Evolutionary conservation across 768 basidiomycete genomes (phyloP), one percentile per base, ranked within the genome.

Genomic region (Termitomyces sp.): DNA sequence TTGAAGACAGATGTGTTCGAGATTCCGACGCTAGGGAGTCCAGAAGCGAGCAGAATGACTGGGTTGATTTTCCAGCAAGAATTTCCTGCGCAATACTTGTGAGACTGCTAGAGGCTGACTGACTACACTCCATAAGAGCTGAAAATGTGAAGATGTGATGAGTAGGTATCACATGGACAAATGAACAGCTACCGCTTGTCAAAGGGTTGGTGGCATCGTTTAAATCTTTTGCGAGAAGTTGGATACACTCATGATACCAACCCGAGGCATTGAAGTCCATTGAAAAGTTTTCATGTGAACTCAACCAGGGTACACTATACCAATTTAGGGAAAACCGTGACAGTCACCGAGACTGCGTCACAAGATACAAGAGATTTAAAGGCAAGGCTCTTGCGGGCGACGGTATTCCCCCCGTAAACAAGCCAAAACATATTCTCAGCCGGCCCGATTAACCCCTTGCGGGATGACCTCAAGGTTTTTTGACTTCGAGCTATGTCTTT

Each of bases 381-480:
- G 80, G 79, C 74, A 75, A 69, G 71, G 56, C 51, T 56, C 69
- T 65, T 72, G 5, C 71, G 69, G 70, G 72, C 74, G 77, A 77
- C 76, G 77, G 78, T 81, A 78, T 76, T 76, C 81, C 83, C 84
- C 77, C 76, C 75, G 76, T 77, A 76, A 78, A 77, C 71, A 79
- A 68, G 66, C 68, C 75, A 69, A 78, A 79, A 79, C 68, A 78
- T 63, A 63, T 63, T 74, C 71, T 66, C 64, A 66, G 69, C 75
- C 84, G 84, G 85, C 75, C 76, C 74, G 78, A 72, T 74, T 74
- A 72, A 67, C 72, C 75, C 79, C 76, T 74, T 76, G 74, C 79
- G 82, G 79, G 67, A 91, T 91, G 89, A 88, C 88, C 73, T 91
- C 89, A 65, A 87, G 89, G 89, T 87, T 8, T n/a, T 61, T 57